Base-by-base conservation (phyloP, 345 rosid species). In the Citrus sp. region DNA sequence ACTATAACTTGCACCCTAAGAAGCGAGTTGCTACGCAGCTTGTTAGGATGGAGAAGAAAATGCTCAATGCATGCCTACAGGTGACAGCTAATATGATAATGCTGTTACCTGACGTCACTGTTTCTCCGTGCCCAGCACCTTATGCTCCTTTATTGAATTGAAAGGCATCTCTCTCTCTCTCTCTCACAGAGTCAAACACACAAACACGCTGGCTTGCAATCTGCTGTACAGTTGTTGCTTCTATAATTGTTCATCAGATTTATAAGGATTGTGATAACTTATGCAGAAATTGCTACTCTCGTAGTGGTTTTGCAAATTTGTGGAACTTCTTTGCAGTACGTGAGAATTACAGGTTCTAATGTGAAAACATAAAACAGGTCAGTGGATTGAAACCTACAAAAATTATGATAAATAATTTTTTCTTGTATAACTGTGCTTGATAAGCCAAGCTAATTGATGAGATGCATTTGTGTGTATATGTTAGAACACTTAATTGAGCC, bases 1-100 rank as follows among this genome's bases (percentile, higher is more conserved):
- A 93, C 77, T 85, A 87, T 65, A 80, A 80, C 75, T 73, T 91
- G 89, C 88, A 87, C 80, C 97, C 96, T 35, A 92, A 89, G 89
- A 93, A 87, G 86, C 87, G 90, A 86, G 98, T 95, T 63, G 98
- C 99, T 34, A 93, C 97, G 55, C 92, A 91, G 84, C 97, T 95
- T 75, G 97, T 92, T 73, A 84, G 87, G 81, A 68, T 89, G 84
- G 99, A 95, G 85, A 95, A 95, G 96, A 93, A 89, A 87, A 93
- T 93, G 77, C 91, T 95, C 59, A 84, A 83, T 67, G 94, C 94
- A 65, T 95, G 97, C 85, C 83, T 93, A 81, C 84, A 83, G 85
- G 87, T 90, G 18, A 85, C 94, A 65, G 76, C 69, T 34, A 90
- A 89, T 81, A 79, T 95, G 85, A 87, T 91, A 76, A 82, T 80